Base-by-base conservation (phyloP, 2,329 filamentous ascomycete genomes). In the Dothideomycetes sp. region DNA sequence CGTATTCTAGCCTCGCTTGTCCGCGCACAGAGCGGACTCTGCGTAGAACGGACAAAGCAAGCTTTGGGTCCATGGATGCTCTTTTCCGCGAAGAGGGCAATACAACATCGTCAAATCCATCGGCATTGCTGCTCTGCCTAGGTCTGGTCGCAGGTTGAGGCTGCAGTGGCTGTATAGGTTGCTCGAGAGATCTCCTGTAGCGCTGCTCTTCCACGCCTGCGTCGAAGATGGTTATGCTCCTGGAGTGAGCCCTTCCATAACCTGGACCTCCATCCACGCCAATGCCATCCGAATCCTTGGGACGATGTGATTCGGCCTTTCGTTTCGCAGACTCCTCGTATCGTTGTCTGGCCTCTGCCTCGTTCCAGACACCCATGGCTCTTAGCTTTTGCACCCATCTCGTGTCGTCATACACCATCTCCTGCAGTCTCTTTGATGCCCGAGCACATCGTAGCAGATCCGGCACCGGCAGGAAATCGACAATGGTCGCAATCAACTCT, bases 321-420 rank as follows among this genome's bases (percentile, higher is more conserved):
- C 60, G 59, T 49, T 58, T 62, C 59, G 67, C 71, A 5, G 74
- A 72, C 17, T 89, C 80, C 46, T 95, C 89, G 38, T 86, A 84
- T 38, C 84, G 69, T 49, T 75, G 78, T 45, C 88, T 74, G 4
- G 91, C 91, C 57, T 94, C 89, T 3, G 68, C 61, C 57, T 98
- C 91, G 54, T 94, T 81, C 91, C 91, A 98, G 49, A 84, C 82
- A 2, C 81, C 84, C 79, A 98, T 94, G 43, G 73, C 79, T 57
- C 83, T 83, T 40, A 98, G 63, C 47, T 84, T 75, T 47, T 84
- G 78, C 30, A 96, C 83, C 91, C 91, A 98, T 65, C 89, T 75
- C 36, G 87, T 85, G 60, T 98, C 91, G 59, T 98, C 91, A 62
- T 96, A 98, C 3, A 95, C 88, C 88, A 98, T 98, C 63, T 98